Evolutionary conservation across 495 filamentous ascomycete species (phyloP).

Genomic region (Penicillium coprophilum): DNA sequence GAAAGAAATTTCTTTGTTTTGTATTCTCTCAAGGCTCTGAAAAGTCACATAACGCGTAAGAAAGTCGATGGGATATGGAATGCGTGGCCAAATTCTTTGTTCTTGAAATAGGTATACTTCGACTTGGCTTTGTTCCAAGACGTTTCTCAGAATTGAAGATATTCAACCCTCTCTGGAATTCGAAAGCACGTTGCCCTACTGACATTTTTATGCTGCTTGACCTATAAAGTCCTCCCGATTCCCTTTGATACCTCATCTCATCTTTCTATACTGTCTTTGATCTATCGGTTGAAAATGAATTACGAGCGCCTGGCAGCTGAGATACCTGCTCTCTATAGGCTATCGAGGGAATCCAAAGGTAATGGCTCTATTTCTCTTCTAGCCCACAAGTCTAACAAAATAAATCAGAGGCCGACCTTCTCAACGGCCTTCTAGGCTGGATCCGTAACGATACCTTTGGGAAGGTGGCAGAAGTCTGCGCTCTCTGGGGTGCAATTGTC

Average conservation of each 20-base stretch:
- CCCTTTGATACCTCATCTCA: not conserved
- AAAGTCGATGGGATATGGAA: not conserved
- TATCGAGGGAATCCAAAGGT: not conserved
- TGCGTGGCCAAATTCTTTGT: slow-evolving; percentile 3
- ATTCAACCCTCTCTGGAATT: not conserved
- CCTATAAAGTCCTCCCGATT: not conserved
- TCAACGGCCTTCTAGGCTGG: slow-evolving; percentile 8
- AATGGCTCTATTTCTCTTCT: not conserved
- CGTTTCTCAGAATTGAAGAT: not conserved
- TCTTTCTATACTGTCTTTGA: not conserved
- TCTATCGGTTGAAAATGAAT: slow-evolving; percentile 3
- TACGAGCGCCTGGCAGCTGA: slow-evolving; percentile 3
- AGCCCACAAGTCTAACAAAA: not conserved
- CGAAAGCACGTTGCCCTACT: not conserved
- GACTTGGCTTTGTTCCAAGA: not conserved
- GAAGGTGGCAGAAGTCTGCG: slow-evolving; percentile 4
- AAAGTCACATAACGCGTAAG: not conserved
- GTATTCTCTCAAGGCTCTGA: not conserved
- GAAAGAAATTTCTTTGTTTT: slow-evolving; percentile 1
- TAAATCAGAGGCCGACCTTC: not conserved
- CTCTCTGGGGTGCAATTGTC: slow-evolving; percentile 9
- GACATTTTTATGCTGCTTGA: not conserved
- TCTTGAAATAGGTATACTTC: slow-evolving; percentile 9
- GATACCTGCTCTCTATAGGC: not conserved
- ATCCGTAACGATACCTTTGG: slow-evolving; percentile 11